phyloP scores from a whole-genome alignment of 164 flowering plant genomes.

The Stephania cephalantha region DNA sequence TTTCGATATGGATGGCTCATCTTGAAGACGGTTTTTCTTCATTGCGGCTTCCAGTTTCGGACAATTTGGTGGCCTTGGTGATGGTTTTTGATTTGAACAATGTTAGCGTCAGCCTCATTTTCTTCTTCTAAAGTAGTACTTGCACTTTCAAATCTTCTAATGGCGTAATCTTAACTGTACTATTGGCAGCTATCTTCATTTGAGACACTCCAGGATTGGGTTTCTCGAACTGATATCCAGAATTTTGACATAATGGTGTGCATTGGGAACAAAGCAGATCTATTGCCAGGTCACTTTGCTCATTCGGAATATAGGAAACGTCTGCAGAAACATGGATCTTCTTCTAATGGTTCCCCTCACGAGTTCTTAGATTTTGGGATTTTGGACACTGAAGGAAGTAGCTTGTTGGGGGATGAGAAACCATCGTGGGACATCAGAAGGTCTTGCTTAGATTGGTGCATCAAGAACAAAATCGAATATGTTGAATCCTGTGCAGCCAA shows the following conservation, averaged over 20 bases:
- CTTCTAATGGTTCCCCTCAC: slow-evolving; percentile 29
- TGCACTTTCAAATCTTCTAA: background rate
- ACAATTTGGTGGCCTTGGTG: slow-evolving; percentile 61
- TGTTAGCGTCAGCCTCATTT: slow-evolving; percentile 28
- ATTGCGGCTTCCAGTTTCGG: slow-evolving; percentile 28
- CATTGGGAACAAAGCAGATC: slow-evolving; percentile 94
- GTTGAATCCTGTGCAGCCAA: slow-evolving; percentile 93
- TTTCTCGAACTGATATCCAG: slow-evolving; percentile 46
- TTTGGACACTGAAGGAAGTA: slow-evolving; percentile 70
- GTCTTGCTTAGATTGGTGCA: slow-evolving; percentile 84
- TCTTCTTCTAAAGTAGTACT: background rate
- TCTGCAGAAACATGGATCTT: slow-evolving; percentile 33
- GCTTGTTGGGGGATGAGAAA: slow-evolving; percentile 67
- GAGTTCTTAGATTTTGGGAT: slow-evolving; percentile 58
- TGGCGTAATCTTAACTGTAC: background rate
- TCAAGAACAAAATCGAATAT: slow-evolving; percentile 63
- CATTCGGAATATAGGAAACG: slow-evolving; percentile 75
- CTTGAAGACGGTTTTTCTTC: slow-evolving; percentile 54
- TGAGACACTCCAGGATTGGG: slow-evolving; percentile 64
- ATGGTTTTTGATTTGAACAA: slow-evolving; percentile 86
- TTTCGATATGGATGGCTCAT: slow-evolving; percentile 74
- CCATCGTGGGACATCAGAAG: slow-evolving; percentile 41
- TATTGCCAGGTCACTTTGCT: slow-evolving; percentile 74
- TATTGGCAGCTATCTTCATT: slow-evolving; percentile 60
- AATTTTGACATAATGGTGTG: slow-evolving; percentile 72